These are phyloP conservation scores for Sugiyamaella qingdaonensis DNA, from an alignment of 805 yeast genomes.

Conservation along the genomic window DNA sequence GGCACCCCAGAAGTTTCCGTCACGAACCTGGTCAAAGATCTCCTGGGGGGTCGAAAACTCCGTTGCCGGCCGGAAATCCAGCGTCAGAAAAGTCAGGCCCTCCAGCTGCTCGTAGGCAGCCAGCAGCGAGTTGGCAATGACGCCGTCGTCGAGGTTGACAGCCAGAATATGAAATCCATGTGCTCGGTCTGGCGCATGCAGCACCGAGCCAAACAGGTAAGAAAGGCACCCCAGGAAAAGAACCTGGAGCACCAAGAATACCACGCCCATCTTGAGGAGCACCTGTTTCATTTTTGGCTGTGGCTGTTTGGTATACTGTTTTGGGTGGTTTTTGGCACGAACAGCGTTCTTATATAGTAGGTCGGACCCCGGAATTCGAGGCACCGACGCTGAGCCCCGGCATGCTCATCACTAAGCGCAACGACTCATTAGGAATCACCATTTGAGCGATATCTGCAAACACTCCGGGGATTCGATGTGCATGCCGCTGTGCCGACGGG, in stretches of 20 bases:
- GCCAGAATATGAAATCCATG: conserved; percentile 10
- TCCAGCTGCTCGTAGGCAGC: conserved; percentile 9
- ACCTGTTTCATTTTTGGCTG: not conserved
- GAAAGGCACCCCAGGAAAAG: conserved; percentile 11
- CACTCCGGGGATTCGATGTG: too few species aligned
- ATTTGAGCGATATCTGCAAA: too few species aligned
- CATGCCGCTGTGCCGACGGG: too few species aligned
- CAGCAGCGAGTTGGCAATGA: conserved; percentile 7
- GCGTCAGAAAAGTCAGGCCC: conserved; percentile 8
- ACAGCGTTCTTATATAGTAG: too few species aligned
- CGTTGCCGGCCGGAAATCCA: not conserved
- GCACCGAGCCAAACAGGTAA: conserved; percentile 13
- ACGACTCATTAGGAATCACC: too few species aligned
- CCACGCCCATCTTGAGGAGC: not conserved
- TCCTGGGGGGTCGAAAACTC: not conserved
- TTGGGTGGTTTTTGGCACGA: too few species aligned
- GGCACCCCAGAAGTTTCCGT: conserved; percentile 15
- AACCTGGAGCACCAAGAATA: conserved; percentile 5
- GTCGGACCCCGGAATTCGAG: too few species aligned
- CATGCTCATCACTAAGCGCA: too few species aligned
- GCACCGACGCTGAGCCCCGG: too few species aligned
- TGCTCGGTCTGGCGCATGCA: not conserved
- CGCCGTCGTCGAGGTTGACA: conserved; percentile 11
- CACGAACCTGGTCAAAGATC: conserved; percentile 4
- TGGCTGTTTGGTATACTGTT: too few species aligned